These are phyloP conservation scores for Capsicum rhomboideum DNA, from an alignment of 257 asterid species.

Conservation along the genomic window DNA sequence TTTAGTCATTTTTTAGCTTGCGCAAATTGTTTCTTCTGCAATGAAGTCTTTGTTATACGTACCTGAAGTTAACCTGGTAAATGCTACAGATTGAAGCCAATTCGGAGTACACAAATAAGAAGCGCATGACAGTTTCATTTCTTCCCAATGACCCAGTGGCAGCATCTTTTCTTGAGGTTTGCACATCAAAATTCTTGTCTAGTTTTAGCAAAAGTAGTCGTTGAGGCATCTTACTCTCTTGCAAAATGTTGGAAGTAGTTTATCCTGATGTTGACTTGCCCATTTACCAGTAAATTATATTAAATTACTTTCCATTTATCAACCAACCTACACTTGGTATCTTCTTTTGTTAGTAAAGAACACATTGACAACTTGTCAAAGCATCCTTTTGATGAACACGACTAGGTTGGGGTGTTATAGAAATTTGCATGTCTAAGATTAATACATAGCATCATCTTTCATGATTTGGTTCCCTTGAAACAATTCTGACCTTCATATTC, in stretches of 20 bases:
- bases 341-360: not conserved
- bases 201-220: not conserved
- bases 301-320: not conserved
- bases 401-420: not conserved
- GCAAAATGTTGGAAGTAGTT: not conserved
- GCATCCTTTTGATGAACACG: not conserved
- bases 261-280: not conserved
- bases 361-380: not conserved
- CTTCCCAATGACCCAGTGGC: conserved; percentile 72
- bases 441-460: not conserved
- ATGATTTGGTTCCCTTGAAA: not conserved
- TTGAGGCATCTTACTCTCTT: not conserved
- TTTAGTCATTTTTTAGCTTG: not conserved
- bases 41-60: not conserved
- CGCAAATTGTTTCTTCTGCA: not conserved
- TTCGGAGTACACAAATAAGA: conserved; percentile 65
- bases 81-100: conserved; percentile 64
- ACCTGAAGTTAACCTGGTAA: conserved; percentile 14
- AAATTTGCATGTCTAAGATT: too few relatives aligned
- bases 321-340: not conserved
- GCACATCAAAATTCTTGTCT: not conserved
- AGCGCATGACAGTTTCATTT: conserved; percentile 50
- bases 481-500: not conserved
- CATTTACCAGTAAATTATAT: not conserved
- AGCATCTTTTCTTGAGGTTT: conserved; percentile 79